Base-by-base conservation (phyloP, 805 yeast genomes). In the Trichomonascus vanleenenianus region DNA sequence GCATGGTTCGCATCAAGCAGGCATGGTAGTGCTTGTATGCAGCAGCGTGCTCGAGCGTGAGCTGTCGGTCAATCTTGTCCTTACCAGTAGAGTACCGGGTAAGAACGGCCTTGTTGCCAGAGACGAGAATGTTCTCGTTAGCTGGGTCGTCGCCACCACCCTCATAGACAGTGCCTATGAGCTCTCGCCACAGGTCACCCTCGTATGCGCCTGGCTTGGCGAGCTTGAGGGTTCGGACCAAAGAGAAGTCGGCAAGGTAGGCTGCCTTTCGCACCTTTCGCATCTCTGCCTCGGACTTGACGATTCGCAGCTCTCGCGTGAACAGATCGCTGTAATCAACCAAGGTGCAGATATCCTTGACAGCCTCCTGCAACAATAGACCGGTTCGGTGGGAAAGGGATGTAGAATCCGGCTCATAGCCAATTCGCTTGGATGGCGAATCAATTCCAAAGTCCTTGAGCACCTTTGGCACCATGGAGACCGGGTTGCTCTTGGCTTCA, bases 1-100 rank as follows among this genome's bases (percentile, higher is more conserved):
- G 46, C 7, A 43, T 43, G 20, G 46, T 43, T 30, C 46, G 37
- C 46, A 43, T 43, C 30, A 43, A 27, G 30, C 46, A 43, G 12
- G 46, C 46, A 20, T 42, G 42, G 15, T 39, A 39, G 33, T 39
- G 42, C 33, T 39, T 39, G 34, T 39, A 39, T 3, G 25, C 33
- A 5, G 42, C 42, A 9, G 42, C 42, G 22, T 39, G 42, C 22
- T 39, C 42, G 18, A 39, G 20, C 3, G 42, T 39, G 15, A 39
- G 15, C 19, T 39, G 42, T 14, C 42, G 33, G n/a, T 39, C 42
- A 25, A 39, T 39, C 7, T 16, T 39, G 20, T 39, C 42, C 42
- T 39, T 39, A 16, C 42, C 42, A 14, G 42, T 39, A 8, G 42
- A 39, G 34, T 39, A 39, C n/a, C 42, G 30, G 20, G 42, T 39